Evolutionary conservation across 495 filamentous ascomycete species (phyloP).

Genomic region (Hypoxylon crocopeplum): DNA sequence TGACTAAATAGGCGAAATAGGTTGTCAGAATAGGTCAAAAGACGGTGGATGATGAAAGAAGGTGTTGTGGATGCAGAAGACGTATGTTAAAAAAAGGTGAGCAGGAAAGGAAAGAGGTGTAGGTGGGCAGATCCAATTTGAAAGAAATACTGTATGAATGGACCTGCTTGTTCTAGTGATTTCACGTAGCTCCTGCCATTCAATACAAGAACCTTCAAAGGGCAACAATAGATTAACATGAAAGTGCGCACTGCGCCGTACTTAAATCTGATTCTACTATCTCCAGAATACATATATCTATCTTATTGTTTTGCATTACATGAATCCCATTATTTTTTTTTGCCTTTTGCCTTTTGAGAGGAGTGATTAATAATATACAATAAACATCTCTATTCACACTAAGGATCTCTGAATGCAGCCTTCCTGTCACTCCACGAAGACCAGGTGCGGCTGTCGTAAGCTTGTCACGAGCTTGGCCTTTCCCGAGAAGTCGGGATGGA

Average conservation of each 20-base stretch:
- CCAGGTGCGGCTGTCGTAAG: slow-evolving; percentile 7
- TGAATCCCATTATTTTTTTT: no score
- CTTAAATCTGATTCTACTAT: no score
- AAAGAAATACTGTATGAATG: not conserved
- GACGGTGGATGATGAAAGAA: not conserved
- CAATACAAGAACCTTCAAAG: not conserved
- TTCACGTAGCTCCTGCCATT: slow-evolving; percentile 14
- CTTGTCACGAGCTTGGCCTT: no score
- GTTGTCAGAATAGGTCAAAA: not conserved
- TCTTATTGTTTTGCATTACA: no score
- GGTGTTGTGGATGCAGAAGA: not conserved
- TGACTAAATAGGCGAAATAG: not conserved
- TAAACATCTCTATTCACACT: not conserved
- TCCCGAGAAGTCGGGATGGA: slow-evolving; percentile 15
- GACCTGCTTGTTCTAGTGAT: not conserved
- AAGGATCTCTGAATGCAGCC: not conserved
- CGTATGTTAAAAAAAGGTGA: not conserved
- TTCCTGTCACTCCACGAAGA: not conserved
- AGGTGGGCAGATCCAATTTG: not conserved
- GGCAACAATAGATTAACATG: not conserved
- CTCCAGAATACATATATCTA: no score
- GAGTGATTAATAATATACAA: not conserved
- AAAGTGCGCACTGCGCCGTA: no score
- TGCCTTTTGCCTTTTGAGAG: no score
- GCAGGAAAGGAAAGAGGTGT: not conserved